Evolutionary conservation across 495 filamentous ascomycete genomes (phyloP).

Genomic region (Aspergillus steynii): DNA sequence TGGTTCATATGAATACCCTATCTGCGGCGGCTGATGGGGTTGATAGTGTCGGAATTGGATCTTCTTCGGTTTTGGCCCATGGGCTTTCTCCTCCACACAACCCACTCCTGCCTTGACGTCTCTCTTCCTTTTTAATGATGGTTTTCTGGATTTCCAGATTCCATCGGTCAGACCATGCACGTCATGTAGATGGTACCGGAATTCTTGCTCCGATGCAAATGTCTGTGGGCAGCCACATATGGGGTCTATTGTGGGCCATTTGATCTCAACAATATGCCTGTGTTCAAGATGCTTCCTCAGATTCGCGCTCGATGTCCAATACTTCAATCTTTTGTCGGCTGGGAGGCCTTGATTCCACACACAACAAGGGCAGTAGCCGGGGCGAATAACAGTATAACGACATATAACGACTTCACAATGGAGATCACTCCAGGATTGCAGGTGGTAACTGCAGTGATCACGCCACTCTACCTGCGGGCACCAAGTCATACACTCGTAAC

Average conservation of each 20-base stretch:
- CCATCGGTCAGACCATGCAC: slow-evolving; percentile 2
- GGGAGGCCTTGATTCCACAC: too few species aligned
- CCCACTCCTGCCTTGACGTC: not conserved
- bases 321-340: not conserved
- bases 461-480: not conserved
- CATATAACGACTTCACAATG: slow-evolving; percentile 5
- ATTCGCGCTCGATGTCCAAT: not conserved
- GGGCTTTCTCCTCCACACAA: not conserved
- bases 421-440: slow-evolving; percentile 1
- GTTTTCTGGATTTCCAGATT: slow-evolving; percentile 6
- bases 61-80: slow-evolving; percentile 10
- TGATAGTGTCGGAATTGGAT: slow-evolving; percentile 7
- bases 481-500: slow-evolving; percentile 7
- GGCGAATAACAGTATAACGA: slow-evolving; percentile 4
- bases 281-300: slow-evolving; percentile 1
- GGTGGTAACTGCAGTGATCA: slow-evolving; percentile 1
- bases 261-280: not conserved
- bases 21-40: slow-evolving; percentile 6
- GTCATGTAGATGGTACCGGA: slow-evolving; percentile 8
- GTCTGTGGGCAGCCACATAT: not conserved
- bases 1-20: not conserved
- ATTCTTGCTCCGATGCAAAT: slow-evolving; percentile 2
- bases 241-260: not conserved
- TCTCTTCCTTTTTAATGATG: slow-evolving; percentile 7
- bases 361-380: slow-evolving; percentile 6